Conservation (phyloP, 83 land plant genomes). For the Diphasiastrum complanatum region DNA sequence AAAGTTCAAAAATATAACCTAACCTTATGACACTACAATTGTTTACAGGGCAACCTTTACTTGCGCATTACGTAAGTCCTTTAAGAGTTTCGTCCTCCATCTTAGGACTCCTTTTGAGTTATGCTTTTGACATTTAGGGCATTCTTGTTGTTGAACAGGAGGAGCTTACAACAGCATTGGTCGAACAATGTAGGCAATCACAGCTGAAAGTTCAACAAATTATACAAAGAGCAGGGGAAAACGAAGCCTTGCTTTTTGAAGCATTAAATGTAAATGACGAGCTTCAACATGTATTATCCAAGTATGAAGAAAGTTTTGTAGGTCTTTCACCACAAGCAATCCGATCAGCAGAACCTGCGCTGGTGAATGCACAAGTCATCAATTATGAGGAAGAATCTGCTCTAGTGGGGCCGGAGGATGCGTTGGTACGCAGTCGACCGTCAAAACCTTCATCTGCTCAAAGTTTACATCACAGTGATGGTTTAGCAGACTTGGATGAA, state of each 20-base stretch:
- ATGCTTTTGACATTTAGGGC: too few species aligned
- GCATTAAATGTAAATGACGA: conserved; percentile 89
- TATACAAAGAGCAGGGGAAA: conserved; percentile 67
- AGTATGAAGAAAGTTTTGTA: conserved; percentile 57
- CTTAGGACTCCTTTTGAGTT: too few species aligned
- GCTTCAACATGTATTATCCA: conserved; percentile 64
- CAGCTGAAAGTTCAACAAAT: conserved; percentile 72
- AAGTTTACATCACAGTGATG: conserved; percentile 4
- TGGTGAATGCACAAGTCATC: conserved; percentile 10
- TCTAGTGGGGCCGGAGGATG: conserved; percentile 11
- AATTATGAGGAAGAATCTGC: conserved; percentile 13
- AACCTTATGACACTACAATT: too few species aligned
- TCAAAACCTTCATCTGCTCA: neutral
- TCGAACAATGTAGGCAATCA: conserved; percentile 79
- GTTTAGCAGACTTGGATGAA: conserved; percentile 31
- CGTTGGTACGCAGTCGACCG: conserved; percentile 23
- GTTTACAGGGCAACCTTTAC: too few species aligned
- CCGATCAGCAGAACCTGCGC: conserved; percentile 9
- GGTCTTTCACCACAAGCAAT: neutral
- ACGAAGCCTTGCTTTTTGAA: conserved; percentile 79
- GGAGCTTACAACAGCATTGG: conserved; percentile 76
- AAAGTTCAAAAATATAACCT: too few species aligned
- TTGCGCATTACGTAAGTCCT: too few species aligned
- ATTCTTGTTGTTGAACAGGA: too few species aligned
- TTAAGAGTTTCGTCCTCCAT: too few species aligned